Evolutionary conservation across 23 red algal genomes (phyloP).

Genomic region (Gracilaria caudata): DNA sequence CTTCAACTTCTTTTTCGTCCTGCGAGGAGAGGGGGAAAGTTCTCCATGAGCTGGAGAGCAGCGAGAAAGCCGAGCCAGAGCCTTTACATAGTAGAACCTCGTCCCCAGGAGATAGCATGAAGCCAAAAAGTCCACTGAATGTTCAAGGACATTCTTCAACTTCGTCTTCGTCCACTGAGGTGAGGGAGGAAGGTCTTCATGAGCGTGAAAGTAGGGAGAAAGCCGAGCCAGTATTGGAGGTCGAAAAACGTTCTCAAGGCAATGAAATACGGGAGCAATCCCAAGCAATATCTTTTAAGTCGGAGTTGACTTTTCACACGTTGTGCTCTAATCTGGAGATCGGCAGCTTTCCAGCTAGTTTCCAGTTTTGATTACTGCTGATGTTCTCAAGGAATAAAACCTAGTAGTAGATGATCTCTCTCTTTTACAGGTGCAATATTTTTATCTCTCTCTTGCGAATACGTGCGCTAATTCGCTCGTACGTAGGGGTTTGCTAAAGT

Average conservation of each 20-base stretch:
- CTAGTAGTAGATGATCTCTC: too few relatives aligned
- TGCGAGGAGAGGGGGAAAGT: background rate
- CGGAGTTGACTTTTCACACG: constrained; percentile 6
- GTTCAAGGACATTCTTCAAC: background rate
- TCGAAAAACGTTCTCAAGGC: background rate
- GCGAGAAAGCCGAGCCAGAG: background rate
- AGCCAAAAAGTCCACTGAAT: background rate
- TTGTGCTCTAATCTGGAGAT: constrained; percentile 12
- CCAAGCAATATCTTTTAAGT: constrained; percentile 2
- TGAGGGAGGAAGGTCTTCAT: background rate
- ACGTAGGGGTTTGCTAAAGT: too few relatives aligned
- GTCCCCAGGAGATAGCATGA: background rate
- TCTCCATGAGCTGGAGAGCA: too few relatives aligned
- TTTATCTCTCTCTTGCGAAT: too few relatives aligned
- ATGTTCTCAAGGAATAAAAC: too few relatives aligned
- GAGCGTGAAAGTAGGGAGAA: background rate
- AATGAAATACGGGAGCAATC: background rate
- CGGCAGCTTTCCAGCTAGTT: constrained; percentile 2
- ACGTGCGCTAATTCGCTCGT: too few relatives aligned
- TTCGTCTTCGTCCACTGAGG: background rate
- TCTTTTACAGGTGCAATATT: too few relatives aligned
- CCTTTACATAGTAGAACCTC: background rate
- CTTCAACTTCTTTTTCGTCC: background rate
- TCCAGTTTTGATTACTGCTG: background rate
- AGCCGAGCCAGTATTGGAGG: background rate